Conservation (phyloP, 1,284 basidiomycete genomes). For the Rhodotorula sp. region DNA sequence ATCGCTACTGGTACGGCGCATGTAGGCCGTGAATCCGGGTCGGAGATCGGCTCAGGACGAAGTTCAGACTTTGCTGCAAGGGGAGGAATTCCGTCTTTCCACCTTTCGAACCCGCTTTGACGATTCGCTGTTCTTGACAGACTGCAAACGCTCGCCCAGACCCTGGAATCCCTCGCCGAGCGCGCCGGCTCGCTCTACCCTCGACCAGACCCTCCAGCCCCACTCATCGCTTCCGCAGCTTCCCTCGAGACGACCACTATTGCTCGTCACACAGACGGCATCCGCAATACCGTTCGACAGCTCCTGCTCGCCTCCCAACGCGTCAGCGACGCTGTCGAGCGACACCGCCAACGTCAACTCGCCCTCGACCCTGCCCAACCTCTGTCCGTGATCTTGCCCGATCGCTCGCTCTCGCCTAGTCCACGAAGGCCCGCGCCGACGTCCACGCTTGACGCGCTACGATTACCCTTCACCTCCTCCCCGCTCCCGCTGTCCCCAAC, state of each 20-base stretch:
- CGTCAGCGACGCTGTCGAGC: slow-evolving; percentile 23
- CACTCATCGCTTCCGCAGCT: background rate
- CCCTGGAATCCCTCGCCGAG: slow-evolving; percentile 9
- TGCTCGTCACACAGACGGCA: slow-evolving; percentile 10
- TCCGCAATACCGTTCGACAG: slow-evolving; percentile 18
- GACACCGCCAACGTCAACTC: slow-evolving; percentile 4
- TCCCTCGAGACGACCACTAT: background rate
- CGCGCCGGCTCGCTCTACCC: slow-evolving; percentile 7
- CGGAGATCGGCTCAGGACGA: too few species aligned
- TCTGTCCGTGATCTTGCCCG: slow-evolving; percentile 4
- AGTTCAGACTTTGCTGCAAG: background rate
- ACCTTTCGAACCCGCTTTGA: background rate
- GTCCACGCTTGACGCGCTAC: background rate
- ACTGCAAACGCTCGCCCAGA: slow-evolving; percentile 4
- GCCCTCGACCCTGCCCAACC: background rate
- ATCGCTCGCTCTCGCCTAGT: background rate
- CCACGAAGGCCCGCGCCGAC: background rate
- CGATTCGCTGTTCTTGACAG: background rate
- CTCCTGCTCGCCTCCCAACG: slow-evolving; percentile 18
- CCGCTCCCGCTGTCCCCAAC: background rate
- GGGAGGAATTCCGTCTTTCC: background rate
- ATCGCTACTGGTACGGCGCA: too few species aligned
- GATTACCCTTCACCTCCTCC: background rate
- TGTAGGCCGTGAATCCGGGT: too few species aligned
- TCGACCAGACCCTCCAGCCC: too few species aligned